Base-by-base conservation (phyloP, 2,329 filamentous ascomycete genomes). In the Diplodia scrobiculata region DNA sequence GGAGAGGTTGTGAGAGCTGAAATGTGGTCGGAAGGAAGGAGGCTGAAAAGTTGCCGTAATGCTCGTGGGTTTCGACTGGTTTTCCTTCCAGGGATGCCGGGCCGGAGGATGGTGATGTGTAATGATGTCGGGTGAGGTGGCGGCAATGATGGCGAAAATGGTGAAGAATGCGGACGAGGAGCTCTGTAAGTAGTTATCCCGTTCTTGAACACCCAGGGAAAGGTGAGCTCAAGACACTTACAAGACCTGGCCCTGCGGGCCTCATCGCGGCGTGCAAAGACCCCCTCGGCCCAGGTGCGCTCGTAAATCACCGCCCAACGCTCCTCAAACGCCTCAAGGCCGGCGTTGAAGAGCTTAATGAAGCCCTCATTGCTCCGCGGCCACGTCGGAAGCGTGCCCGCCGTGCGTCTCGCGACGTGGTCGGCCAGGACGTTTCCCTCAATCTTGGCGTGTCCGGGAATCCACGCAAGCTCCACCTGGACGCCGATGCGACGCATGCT, bases 381-480 rank as follows among this genome's bases (percentile, higher is more conserved):
- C 41, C 17, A 45, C 9, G 17, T n/a, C 2, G 41, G 41, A n/a
- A 45, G 41, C 41, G 41, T 45, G 10, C n/a, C 41, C 41, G 41
- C n/a, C 17, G 51, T 19, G 9, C 51, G 27, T 25, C 29, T 53
- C 14, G 51, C 51, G 29, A 53, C 10, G 29, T 53, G 29, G 29
- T 53, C 51, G 17, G 51, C 51, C 29, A 53, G 27, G 14, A 19
- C 13, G 17, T 53, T 53, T 19, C 51, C 27, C 51, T 53, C 29
- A 25, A 53, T 4, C 7, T 53, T 25, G 17, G 14, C 29, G 9
- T 53, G 51, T 53, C 6, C 51, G 27, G 51, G 51, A n/a, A 53
- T 53, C 51, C 51, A 53, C 51, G 51, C 51, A 11, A 53, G 17
- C 27, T 53, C 51, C 27, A 53, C 51, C 29, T 53, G 14, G 14